phyloP scores from a whole-genome alignment of 352 stramenopile species.

The Phytophthora ohioensis region DNA sequence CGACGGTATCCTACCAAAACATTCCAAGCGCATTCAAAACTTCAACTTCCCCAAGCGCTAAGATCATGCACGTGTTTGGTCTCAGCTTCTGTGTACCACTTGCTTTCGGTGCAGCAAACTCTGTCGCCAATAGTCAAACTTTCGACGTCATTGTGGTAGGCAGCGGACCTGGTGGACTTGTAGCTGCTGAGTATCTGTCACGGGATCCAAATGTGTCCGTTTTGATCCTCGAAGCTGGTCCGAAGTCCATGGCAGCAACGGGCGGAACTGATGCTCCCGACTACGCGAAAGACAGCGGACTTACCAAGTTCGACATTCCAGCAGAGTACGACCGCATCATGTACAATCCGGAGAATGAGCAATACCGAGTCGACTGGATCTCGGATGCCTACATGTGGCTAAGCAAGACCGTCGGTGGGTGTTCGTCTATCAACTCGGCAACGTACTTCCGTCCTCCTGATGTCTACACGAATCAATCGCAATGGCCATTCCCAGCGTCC shows the following conservation, averaged over 20 bases:
- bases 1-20: slow-evolving; percentile 5
- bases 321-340: slow-evolving; percentile 67
- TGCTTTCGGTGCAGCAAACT: slow-evolving; percentile 1
- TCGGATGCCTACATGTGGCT: slow-evolving; percentile 58
- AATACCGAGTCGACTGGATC: slow-evolving; percentile 63
- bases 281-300: slow-evolving; percentile 51
- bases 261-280: slow-evolving; percentile 55
- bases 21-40: background rate
- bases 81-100: slow-evolving; percentile 3
- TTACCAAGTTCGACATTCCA: slow-evolving; percentile 77
- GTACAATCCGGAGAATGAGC: slow-evolving; percentile 50
- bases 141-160: slow-evolving; percentile 68
- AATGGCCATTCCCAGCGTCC: slow-evolving; percentile 59
- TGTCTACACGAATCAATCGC: slow-evolving; percentile 49
- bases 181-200: slow-evolving; percentile 67
- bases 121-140: slow-evolving; percentile 15
- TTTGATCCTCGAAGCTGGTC: slow-evolving; percentile 65
- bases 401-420: slow-evolving; percentile 83
- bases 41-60: background rate
- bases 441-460: slow-evolving; percentile 83
- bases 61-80: slow-evolving; percentile 7
- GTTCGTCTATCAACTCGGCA: slow-evolving; percentile 86
- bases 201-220: slow-evolving; percentile 58
- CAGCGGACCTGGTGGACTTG: slow-evolving; percentile 60
- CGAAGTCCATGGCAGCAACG: slow-evolving; percentile 50